Base-by-base conservation (phyloP, 768 basidiomycete genomes). In the Naganishia kalamii region DNA sequence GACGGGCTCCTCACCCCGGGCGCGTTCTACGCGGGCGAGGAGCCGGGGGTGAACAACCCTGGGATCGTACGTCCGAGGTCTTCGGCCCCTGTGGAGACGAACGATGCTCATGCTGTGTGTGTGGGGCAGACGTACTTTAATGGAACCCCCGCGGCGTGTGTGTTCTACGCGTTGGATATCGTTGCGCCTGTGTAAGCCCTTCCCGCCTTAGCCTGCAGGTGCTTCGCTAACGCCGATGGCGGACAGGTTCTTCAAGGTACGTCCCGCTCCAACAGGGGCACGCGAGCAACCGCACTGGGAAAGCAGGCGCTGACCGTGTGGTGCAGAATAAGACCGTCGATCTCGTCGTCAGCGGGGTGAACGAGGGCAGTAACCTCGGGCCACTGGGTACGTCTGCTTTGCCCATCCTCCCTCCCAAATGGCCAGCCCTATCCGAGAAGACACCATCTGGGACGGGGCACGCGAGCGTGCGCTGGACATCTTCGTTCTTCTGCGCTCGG, bases 91-190 rank as follows among this genome's bases (percentile, higher is more conserved):
- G 10, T 47, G 13, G 46, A 47, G 46, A 6, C 7, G 23, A 11
- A 25, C 11, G 7, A 47, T 17, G 23, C 13, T 50, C 11, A 29
- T 10, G 48, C 25, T 4, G 19, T 23, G 10, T 5, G 48, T 7
- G 48, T 29, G 25, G 8, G 29, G 13, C 44, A 64, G 63, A 64
- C 63, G 12, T 64, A 64, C 40, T 64, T 64, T 17, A 64, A 64
- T 32, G 63, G 63, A 17, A 64, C 63, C 17, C 63, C 63, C n/a
- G 63, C 63, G 7, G 63, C 63, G 6, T 64, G 63, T 54, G 63
- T 64, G n/a, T 64, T 64, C 35, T 64, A 64, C 32, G 63, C 63
- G 11, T 23, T 64, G 29, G 63, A 64, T 37, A 41, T 64, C 27
- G 63, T 64, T n/a, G 63, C 63, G 15, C 63, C 63, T 8, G 51